phyloP scores from a whole-genome alignment of 768 basidiomycete species.

The Leccinum disarticulatum region DNA sequence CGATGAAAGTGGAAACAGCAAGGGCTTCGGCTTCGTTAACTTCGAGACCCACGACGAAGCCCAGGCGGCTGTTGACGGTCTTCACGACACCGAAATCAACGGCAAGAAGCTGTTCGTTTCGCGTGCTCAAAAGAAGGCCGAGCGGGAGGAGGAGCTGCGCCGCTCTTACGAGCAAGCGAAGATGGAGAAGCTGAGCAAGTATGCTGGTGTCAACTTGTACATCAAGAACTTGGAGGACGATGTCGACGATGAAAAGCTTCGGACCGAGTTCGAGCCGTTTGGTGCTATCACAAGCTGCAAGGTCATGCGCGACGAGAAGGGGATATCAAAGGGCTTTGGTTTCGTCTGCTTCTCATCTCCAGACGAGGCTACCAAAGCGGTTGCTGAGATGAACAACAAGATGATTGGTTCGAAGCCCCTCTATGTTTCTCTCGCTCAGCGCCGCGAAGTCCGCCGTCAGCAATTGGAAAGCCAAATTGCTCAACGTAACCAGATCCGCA shows the following conservation, averaged over 20 bases:
- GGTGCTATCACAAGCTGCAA: slow-evolving; percentile 98
- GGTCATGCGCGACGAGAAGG: slow-evolving; percentile 98
- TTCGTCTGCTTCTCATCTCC: slow-evolving; percentile 99
- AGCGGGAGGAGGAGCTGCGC: slow-evolving; percentile 96
- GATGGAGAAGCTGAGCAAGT: slow-evolving; percentile 97
- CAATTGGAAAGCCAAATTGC: slow-evolving; percentile 99
- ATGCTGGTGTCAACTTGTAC: slow-evolving; percentile 98
- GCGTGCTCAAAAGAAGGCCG: slow-evolving; percentile 97
- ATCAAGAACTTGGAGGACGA: slow-evolving; percentile 99
- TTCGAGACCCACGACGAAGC: slow-evolving; percentile 92
- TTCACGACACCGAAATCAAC: slow-evolving; percentile 82
- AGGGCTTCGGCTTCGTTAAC: slow-evolving; percentile 99
- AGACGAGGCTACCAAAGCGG: slow-evolving; percentile 98
- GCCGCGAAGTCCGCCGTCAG: slow-evolving; percentile 96
- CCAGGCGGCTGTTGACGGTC: slow-evolving; percentile 80
- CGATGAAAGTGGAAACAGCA: too few relatives aligned
- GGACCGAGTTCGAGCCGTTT: slow-evolving; percentile 93
- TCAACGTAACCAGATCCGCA: slow-evolving; percentile 92
- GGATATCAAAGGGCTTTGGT: slow-evolving; percentile 92
- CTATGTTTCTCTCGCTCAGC: slow-evolving; percentile 97
- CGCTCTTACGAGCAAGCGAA: slow-evolving; percentile 92
- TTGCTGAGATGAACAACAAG: slow-evolving; percentile 99
- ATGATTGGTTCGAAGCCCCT: slow-evolving; percentile 99
- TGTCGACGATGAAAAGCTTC: slow-evolving; percentile 95
- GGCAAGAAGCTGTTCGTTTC: slow-evolving; percentile 93